Conservation (phyloP, 1,139 yeast species). For the Taphrina communis region DNA sequence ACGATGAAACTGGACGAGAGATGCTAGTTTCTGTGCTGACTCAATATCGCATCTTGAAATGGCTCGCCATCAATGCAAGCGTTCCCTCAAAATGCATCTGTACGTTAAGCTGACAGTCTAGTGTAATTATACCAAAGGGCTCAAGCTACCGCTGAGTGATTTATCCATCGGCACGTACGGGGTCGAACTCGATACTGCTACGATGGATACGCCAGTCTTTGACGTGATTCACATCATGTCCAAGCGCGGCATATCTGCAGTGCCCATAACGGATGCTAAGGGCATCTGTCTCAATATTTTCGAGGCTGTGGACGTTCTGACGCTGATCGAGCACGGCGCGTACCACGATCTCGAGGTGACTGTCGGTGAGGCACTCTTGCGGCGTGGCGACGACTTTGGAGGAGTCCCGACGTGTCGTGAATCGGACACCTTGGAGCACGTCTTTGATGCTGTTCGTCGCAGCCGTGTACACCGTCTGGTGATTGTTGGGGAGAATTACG, state of each 20-base stretch:
- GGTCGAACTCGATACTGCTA: conserved; percentile 70
- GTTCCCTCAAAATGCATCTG: not conserved
- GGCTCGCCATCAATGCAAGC: conserved; percentile 77
- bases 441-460: conserved; percentile 90
- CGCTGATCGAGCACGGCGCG: conserved; percentile 91
- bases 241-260: conserved; percentile 79
- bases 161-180: conserved; percentile 63
- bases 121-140: conserved; percentile 89
- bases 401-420: conserved; percentile 97
- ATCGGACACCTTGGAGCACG: conserved; percentile 83
- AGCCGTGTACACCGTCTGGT: conserved; percentile 90
- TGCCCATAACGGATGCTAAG: conserved; percentile 85
- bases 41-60: conserved; percentile 92
- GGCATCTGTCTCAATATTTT: conserved; percentile 78
- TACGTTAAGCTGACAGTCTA: conserved; percentile 7
- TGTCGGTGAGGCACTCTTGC: conserved; percentile 94
- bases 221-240: conserved; percentile 88
- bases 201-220: conserved; percentile 90
- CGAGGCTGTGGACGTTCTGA: conserved; percentile 93
- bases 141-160: conserved; percentile 75
- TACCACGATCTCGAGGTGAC: conserved; percentile 88
- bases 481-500: conserved; percentile 83
- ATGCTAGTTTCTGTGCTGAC: conserved; percentile 87
- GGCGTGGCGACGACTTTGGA: conserved; percentile 94
- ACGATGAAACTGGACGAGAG: conserved; percentile 89